These are phyloP conservation scores for Afroboletus lepidellus DNA, from an alignment of 1,284 basidiomycete species.

Conservation along the genomic window DNA sequence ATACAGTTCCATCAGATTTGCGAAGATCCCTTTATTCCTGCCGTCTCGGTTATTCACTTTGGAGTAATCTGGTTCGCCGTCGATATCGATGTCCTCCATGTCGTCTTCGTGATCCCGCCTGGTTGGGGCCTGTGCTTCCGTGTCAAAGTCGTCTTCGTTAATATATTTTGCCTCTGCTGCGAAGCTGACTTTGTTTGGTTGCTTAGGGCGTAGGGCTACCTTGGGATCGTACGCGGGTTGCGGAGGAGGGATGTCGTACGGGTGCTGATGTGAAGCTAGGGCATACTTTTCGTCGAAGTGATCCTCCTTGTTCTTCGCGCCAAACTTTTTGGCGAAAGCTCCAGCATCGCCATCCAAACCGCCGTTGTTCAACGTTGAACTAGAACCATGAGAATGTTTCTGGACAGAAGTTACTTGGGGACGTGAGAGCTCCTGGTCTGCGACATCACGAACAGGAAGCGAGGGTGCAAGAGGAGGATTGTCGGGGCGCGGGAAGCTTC, in stretches of 20 bases:
- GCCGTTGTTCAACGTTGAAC: conserved; percentile 32
- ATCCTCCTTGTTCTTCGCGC: conserved; percentile 14
- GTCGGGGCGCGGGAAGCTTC: conserved; percentile 1
- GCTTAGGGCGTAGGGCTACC: conserved; percentile 13
- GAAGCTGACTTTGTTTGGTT: conserved; percentile 27
- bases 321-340: conserved; percentile 17
- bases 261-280: conserved; percentile 56
- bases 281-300: conserved; percentile 39
- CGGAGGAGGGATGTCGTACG: conserved; percentile 57
- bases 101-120: conserved; percentile 2
- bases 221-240: conserved; percentile 37
- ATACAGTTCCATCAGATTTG: conserved; percentile 57
- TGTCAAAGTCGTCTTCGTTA: conserved; percentile 21
- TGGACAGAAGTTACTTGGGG: conserved; percentile 19
- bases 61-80: conserved; percentile 12
- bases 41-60: conserved; percentile 28
- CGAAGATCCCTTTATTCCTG: conserved; percentile 35
- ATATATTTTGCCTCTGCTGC: conserved; percentile 12
- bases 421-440: conserved; percentile 8
- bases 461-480: conserved; percentile 12
- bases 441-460: conserved; percentile 10
- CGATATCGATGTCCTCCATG: conserved; percentile 7
- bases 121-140: conserved; percentile 23
- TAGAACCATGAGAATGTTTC: conserved; percentile 29
- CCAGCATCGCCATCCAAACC: conserved; percentile 23